These are phyloP conservation scores for Excoecaria cochinchinensis DNA, from an alignment of 345 rosid species.

Conservation along the genomic window DNA sequence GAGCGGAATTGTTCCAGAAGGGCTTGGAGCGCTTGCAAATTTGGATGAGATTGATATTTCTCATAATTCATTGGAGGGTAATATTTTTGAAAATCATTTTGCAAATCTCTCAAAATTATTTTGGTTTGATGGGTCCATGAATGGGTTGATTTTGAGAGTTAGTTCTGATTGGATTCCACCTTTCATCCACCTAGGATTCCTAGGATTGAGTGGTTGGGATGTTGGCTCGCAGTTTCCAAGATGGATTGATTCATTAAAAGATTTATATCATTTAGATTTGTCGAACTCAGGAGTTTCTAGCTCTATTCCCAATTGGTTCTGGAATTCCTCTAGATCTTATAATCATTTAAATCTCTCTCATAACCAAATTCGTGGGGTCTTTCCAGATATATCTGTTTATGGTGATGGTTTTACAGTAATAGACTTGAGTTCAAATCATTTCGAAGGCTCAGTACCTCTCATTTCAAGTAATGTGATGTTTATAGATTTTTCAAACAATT, in stretches of 20 bases:
- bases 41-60: conserved; percentile 3
- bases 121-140: neutral
- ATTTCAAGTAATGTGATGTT: neutral
- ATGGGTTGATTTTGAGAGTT: conserved; percentile 3
- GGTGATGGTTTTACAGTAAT: neutral
- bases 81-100: conserved; percentile 25
- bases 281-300: conserved; percentile 3
- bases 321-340: neutral
- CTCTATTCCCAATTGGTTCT: conserved; percentile 10
- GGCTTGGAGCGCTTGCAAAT: conserved; percentile 12
- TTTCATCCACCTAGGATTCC: neutral
- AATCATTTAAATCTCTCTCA: conserved; percentile 4
- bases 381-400: neutral
- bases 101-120: conserved; percentile 24
- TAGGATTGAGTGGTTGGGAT: conserved; percentile 5
- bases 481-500: conserved; percentile 14
- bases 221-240: conserved; percentile 2
- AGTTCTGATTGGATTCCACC: conserved; percentile 9
- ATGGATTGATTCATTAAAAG: neutral
- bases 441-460: conserved; percentile 5
- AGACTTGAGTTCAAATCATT: conserved; percentile 13
- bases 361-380: neutral
- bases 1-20: conserved; percentile 20
- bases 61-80: conserved; percentile 23
- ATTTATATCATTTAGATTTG: neutral